Percentiles rank a stretch among this genome's conserved stretches.
Conservation (phyloP, 768 basidiomycete species). For the Xerocomellus chrysenteron region DNA sequence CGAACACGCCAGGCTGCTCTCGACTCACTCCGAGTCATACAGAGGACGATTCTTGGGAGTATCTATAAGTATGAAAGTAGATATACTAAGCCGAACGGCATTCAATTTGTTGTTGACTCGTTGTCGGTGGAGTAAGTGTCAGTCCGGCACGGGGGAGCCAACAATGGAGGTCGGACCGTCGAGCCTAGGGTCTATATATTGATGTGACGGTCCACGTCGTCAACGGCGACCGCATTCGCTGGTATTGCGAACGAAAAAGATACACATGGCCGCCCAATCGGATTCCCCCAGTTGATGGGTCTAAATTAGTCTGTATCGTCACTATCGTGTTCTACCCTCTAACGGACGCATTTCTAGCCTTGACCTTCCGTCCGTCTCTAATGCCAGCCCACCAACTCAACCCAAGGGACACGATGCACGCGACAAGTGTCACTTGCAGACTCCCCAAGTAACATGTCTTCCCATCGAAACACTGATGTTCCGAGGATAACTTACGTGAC, state of each 20-base stretch:
- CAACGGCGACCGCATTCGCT: no score
- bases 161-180: no score
- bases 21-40: no score
- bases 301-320: background rate
- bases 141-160: no score
- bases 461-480: conserved; percentile 55
- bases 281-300: background rate
- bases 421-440: conserved; percentile 45
- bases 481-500: conserved; percentile 23
- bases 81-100: background rate
- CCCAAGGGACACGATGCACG: conserved; percentile 36
- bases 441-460: conserved; percentile 59
- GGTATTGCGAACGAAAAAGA: no score
- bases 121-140: no score
- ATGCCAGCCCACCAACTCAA: conserved; percentile 39
- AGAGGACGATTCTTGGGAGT: conserved; percentile 18
- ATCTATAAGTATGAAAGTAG: conserved; percentile 4
- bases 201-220: no score
- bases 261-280: background rate
- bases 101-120: background rate
- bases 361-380: conserved; percentile 26
- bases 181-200: no score
- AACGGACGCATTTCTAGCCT: background rate
- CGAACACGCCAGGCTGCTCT: background rate
- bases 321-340: background rate